These are phyloP conservation scores for Adenanthera pavonina DNA, from an alignment of 306 rosid genomes.

Conservation along the genomic window DNA sequence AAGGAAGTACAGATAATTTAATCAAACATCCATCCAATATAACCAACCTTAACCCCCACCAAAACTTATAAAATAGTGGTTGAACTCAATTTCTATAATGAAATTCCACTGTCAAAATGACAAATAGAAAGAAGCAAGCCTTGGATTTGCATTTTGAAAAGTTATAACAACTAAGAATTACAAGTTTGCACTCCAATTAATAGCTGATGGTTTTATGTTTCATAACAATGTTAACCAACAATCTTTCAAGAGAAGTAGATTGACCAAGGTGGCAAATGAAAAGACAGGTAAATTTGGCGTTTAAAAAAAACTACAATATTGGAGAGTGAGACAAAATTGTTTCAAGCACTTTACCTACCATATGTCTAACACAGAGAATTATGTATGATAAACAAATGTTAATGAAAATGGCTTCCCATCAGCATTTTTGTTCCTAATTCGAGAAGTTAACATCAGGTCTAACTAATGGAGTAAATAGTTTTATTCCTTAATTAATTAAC, in stretches of 20 bases:
- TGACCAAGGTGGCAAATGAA: constrained; percentile 16
- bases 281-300: constrained; percentile 28
- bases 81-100: constrained; percentile 23
- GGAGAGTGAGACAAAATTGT: constrained; percentile 23
- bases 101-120: constrained; percentile 21
- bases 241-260: constrained; percentile 23
- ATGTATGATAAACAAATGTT: constrained; percentile 95
- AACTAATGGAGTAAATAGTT: no score
- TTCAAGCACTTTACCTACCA: constrained; percentile 54
- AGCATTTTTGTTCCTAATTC: constrained; percentile 28
- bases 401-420: constrained; percentile 94
- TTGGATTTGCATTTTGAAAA: neutral
- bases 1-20: neutral
- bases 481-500: no score
- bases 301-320: constrained; percentile 1
- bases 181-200: constrained; percentile 22
- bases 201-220: constrained; percentile 12
- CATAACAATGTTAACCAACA: constrained; percentile 8
- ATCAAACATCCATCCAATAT: constrained; percentile 11
- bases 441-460: no score
- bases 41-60: constrained; percentile 4
- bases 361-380: constrained; percentile 91
- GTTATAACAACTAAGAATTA: constrained; percentile 19
- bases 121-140: no score
- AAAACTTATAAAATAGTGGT: constrained; percentile 7